phyloP scores from a whole-genome alignment of 306 rosid species.

The Neltuma alba region DNA sequence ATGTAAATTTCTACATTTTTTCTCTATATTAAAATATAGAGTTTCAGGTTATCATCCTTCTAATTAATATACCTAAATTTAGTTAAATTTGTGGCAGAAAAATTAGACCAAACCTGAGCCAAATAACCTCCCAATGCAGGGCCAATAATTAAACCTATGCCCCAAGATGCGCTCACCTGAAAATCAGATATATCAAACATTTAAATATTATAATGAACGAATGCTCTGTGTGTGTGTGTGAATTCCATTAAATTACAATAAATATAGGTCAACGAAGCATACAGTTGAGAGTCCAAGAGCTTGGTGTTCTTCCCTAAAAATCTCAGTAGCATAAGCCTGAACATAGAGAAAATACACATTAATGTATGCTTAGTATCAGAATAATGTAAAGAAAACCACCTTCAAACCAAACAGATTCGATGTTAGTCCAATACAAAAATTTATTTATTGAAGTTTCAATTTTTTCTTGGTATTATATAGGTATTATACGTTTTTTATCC shows the following conservation, averaged over 20 bases:
- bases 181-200: conserved; percentile 24
- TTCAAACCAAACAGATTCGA: too few species aligned
- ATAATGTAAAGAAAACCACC: too few species aligned
- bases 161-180: conserved; percentile 72
- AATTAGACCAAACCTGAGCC: conserved; percentile 53
- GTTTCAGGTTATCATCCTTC: neutral
- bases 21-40: neutral
- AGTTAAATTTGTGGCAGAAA: neutral
- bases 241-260: too few species aligned
- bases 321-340: conserved; percentile 70
- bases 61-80: neutral
- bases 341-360: too few species aligned
- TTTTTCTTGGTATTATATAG: too few species aligned
- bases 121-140: conserved; percentile 74
- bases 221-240: too few species aligned
- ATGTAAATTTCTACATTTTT: neutral
- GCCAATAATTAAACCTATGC: conserved; percentile 62
- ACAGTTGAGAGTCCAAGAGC: conserved; percentile 68
- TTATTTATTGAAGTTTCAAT: too few species aligned
- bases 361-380: too few species aligned
- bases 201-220: too few species aligned
- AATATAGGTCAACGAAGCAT: conserved; percentile 35
- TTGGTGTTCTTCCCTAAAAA: conserved; percentile 62
- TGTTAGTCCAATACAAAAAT: too few species aligned
- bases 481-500: too few species aligned